Percentiles rank a stretch among this genome's conserved stretches.
Conservation (phyloP, 202 grass and related monocot species). For the Setaria italica region DNA sequence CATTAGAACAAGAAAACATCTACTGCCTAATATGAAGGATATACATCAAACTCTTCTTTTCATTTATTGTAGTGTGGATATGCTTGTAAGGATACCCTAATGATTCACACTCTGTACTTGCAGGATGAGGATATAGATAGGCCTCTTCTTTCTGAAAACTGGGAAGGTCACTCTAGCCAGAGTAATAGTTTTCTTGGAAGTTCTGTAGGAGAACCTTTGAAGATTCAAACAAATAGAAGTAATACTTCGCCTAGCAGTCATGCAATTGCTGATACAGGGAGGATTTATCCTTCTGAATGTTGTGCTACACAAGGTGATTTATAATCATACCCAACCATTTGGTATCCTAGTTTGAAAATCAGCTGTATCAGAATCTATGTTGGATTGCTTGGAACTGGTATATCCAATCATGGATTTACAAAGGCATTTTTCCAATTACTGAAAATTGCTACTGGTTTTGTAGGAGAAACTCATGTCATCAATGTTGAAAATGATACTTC, state of each 20-base stretch:
- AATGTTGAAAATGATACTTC: slow-evolving; percentile 62
- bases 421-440: slow-evolving; percentile 18
- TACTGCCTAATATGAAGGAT: neutral
- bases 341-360: neutral
- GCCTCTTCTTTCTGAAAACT: slow-evolving; percentile 68
- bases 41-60: slow-evolving; percentile 10
- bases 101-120: slow-evolving; percentile 40
- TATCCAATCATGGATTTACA: slow-evolving; percentile 20
- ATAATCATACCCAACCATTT: slow-evolving; percentile 23
- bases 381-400: slow-evolving; percentile 17
- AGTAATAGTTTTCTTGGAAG: slow-evolving; percentile 52
- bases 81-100: slow-evolving; percentile 6
- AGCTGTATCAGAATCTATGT: slow-evolving; percentile 1
- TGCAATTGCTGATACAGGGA: slow-evolving; percentile 47
- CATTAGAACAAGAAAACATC: neutral
- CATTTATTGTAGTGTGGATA: slow-evolving; percentile 1
- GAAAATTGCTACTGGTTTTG: slow-evolving; percentile 39
- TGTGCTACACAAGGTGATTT: slow-evolving; percentile 58
- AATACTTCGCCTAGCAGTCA: slow-evolving; percentile 55
- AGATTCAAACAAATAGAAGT: slow-evolving; percentile 74
- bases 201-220: slow-evolving; percentile 55
- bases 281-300: slow-evolving; percentile 53
- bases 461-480: slow-evolving; percentile 75
- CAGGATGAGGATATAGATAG: slow-evolving; percentile 77
- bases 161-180: slow-evolving; percentile 40